phyloP scores from a whole-genome alignment of 306 rosid species.

The Cyamopsis tetragonoloba region DNA sequence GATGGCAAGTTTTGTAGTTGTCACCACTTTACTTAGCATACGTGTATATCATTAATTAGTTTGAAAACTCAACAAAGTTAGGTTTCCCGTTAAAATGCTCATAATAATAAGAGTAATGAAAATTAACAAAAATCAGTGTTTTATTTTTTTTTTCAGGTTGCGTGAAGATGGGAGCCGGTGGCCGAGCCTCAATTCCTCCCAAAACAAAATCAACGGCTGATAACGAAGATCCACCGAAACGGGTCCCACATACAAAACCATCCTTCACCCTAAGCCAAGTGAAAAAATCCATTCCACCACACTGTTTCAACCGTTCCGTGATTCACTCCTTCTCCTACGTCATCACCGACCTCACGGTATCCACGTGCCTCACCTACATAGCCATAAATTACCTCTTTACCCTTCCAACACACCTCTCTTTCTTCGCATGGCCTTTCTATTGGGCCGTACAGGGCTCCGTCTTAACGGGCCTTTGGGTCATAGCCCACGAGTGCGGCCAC shows the following conservation, averaged over 20 bases:
- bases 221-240: slow-evolving; percentile 30
- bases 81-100: background rate
- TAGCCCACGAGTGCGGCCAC: slow-evolving; percentile 63
- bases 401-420: slow-evolving; percentile 39
- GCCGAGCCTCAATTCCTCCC: slow-evolving; percentile 39
- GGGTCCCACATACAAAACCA: slow-evolving; percentile 61
- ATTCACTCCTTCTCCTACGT: slow-evolving; percentile 62
- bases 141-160: slow-evolving; percentile 21
- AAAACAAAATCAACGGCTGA: slow-evolving; percentile 23
- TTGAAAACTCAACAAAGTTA: background rate
- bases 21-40: no score
- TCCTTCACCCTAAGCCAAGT: slow-evolving; percentile 56
- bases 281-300: slow-evolving; percentile 73
- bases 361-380: slow-evolving; percentile 32
- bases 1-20: no score
- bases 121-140: background rate
- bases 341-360: slow-evolving; percentile 47
- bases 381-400: slow-evolving; percentile 43
- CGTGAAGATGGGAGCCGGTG: slow-evolving; percentile 69
- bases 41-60: background rate
- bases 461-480: slow-evolving; percentile 76
- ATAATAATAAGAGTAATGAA: background rate
- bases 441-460: slow-evolving; percentile 56
- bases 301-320: slow-evolving; percentile 65
- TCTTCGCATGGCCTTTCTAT: slow-evolving; percentile 61